Percentiles rank a stretch among this genome's conserved stretches.
phyloP scores from a whole-genome alignment of 192 early-diverging fungal species.

The Martensiomyces pterosporus region DNA sequence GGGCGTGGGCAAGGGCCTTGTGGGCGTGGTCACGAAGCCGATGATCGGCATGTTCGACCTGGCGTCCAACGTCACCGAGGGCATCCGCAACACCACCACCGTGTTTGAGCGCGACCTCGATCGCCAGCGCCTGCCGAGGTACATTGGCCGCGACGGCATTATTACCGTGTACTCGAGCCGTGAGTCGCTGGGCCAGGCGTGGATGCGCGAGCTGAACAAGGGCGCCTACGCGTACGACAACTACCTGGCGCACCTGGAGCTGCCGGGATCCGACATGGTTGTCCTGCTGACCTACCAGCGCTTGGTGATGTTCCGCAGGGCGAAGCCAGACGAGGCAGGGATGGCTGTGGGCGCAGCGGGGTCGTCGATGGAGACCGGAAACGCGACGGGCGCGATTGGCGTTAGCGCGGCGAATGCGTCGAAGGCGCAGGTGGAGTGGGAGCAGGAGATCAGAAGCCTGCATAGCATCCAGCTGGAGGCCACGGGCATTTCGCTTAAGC shows the following conservation, averaged over 20 bases:
- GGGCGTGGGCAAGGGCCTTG: constrained; percentile 89
- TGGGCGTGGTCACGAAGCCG: constrained; percentile 94
- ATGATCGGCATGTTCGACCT: constrained; percentile 93
- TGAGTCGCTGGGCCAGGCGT: constrained; percentile 81
- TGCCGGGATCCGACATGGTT: constrained; percentile 79
- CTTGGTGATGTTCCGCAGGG: constrained; percentile 64
- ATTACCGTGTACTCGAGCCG: constrained; percentile 66
- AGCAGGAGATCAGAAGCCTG: constrained; percentile 64
- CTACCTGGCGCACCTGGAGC: constrained; percentile 83
- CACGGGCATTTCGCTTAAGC: constrained; percentile 68
- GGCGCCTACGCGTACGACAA: constrained; percentile 76
- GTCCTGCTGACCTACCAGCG: constrained; percentile 77
- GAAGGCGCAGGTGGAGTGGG: constrained; percentile 77
- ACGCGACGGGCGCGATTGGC: constrained; percentile 31
- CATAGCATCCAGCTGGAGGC: constrained; percentile 69
- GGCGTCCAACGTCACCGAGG: constrained; percentile 88
- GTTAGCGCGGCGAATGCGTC: constrained; percentile 56
- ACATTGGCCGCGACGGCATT: constrained; percentile 80
- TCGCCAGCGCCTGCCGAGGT: constrained; percentile 81
- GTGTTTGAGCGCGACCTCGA: constrained; percentile 81
- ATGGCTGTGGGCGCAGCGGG: constrained; percentile 43
- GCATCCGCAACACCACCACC: constrained; percentile 91
- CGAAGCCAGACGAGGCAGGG: constrained; percentile 38
- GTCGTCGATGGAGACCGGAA: constrained; percentile 35
- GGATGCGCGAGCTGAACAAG: constrained; percentile 75